phyloP scores from a whole-genome alignment of 306 rosid species.

The Castanopsis chinensis region DNA sequence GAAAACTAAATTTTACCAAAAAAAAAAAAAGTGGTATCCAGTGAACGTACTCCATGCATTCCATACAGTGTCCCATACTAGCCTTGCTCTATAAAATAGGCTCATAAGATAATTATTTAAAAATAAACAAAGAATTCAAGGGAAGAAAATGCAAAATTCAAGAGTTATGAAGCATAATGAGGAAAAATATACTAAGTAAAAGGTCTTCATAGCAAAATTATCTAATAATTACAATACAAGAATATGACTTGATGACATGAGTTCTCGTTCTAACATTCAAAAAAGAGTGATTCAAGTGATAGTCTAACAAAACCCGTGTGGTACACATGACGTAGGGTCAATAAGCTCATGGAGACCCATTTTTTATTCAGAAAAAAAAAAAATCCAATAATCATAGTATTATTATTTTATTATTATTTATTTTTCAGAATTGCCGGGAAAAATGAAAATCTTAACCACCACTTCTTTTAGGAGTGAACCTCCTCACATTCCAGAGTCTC shows the following conservation, averaged over 20 bases:
- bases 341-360: fast-evolving
- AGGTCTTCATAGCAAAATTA: no score
- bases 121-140: no score
- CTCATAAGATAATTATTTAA: no score
- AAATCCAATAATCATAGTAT: not conserved
- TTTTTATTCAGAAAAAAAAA: no score
- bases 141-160: no score
- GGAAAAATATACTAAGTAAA: no score
- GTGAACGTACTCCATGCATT: no score
- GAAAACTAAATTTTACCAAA: no score
- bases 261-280: fast-evolving
- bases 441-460: slow-evolving; percentile 6
- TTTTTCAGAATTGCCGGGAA: slow-evolving; percentile 14
- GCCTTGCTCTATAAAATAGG: no score
- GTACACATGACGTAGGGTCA: fast-evolving
- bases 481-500: not conserved
- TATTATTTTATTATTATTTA: not conserved
- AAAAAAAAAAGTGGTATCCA: no score
- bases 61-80: no score
- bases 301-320: fast-evolving
- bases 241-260: fast-evolving
- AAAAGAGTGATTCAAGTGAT: fast-evolving
- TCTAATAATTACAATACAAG: fast-evolving
- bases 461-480: not conserved
- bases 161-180: no score